Base-by-base conservation (phyloP, 2,329 filamentous ascomycete species). In the Fusarium sp. region DNA sequence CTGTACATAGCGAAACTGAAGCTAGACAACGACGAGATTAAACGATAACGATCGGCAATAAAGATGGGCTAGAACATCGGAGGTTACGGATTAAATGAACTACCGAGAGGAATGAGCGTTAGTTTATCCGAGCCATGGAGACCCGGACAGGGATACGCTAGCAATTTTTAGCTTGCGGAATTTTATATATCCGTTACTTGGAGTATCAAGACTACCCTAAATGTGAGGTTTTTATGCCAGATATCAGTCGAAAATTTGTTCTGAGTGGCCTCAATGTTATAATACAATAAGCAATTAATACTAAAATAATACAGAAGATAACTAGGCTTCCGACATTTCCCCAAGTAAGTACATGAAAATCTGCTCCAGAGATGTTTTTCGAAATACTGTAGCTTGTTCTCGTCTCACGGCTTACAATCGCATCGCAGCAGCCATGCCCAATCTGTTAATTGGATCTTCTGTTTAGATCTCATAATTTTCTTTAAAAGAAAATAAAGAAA, bases 371-470 rank as follows among this genome's bases (percentile, higher is more conserved):
- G 9, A 4, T n/a, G 2, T 5, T 9, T 9, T 18, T 1, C 0
- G 6, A 25, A 12, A 3, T 12, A 8, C 3, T 4, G 10, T 2
- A 25, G 16, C 10, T 12, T 19, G 2, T 15, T 10, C n/a, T 23
- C 9, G 4, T 42, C 13, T 4, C 13, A 2, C 3, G 15, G 3
- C 13, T 9, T 5, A 1, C 6, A 23, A 12, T 9, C 7, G 9
- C 15, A 7, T 8, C 2, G 2, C 2, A 23, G 15, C 5, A 5
- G 2, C 0, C 5, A 1, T 12, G 3, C 18, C 11, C 4, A 4
- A 21, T 28, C 0, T 6, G 19, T 2, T 4, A 4, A 12, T 49
- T 18, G 11, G 6, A 12, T 13, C 16, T 44, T 25, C 5, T 13
- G 7, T 19, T 5, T 4, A 19, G 6, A 38, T 19, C 18, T 19